Evolutionary conservation across 345 rosid species (phyloP), one percentile per base, ranked within the genome.

Genomic region (Syzygium aqueum): DNA sequence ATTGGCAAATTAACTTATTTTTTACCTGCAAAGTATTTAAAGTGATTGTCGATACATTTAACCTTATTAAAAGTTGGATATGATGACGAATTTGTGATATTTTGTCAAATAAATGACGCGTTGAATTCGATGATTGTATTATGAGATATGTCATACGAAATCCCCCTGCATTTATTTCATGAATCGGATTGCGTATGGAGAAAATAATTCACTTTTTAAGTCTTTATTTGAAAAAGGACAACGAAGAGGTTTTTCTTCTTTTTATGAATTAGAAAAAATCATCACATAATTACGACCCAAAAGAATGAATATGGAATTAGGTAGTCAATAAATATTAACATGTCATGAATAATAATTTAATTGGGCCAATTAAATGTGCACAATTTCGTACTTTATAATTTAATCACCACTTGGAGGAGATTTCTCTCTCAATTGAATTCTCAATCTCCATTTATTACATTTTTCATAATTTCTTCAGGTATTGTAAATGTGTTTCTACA

Each of bases 81-180:
- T 17, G 2, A 30, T 63, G 2, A 19, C 1, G 6, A 16, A 67
- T 65, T 1, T 2, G 0, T 4, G 1, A 30, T 0, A 30, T 67
- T 59, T 11, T 59, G 5, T 61, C 73, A n/a, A 61, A 61, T 61
- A n/a, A 61, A 1, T 61, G 73, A 0, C 8, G 4, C 15, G 2
- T n/a, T 0, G 19, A 16, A n/a, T 61, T 8, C 1, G 0, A 61
- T 0, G 17, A 61, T 61, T 14, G 9, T 61, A 12, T n/a, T 2
- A 8, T 61, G 37, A n/a, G 37, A 61, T 4, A n/a, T 15, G 6
- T 52, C 15, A 14, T 52, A 0, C 0, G 19, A 61, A 73, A 73
- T 73, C 14, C 10, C 3, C 1, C 21, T 37, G 82, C 49, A 73
- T 37, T 73, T 37, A 37, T 73, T 19, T 73, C 2, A 19, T 73